Conservation (phyloP, 164 flowering plant genomes). For the Aristolochia fimbriata region DNA sequence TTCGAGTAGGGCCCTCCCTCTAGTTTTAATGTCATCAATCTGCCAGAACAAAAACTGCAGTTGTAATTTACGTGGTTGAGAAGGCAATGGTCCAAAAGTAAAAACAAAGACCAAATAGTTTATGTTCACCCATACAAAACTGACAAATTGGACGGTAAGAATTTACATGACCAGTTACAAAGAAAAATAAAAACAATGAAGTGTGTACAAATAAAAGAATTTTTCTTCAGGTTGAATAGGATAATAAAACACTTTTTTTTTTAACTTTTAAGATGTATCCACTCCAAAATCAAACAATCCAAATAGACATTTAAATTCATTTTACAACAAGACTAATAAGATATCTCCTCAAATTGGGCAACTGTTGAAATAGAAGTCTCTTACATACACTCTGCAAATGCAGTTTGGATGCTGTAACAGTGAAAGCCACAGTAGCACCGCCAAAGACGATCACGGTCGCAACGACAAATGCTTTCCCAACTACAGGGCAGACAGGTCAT, state of each 20-base stretch:
- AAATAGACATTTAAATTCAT: too few species aligned
- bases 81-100: neutral
- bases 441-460: conserved; percentile 77
- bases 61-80: neutral
- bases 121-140: too few species aligned
- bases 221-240: too few species aligned
- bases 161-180: neutral
- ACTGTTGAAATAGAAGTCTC: neutral
- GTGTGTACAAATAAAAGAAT: too few species aligned
- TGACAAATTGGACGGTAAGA: too few species aligned
- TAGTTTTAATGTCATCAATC: conserved; percentile 51
- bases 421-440: conserved; percentile 51
- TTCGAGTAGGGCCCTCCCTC: conserved; percentile 49
- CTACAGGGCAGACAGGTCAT: conserved; percentile 21
- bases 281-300: too few species aligned
- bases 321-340: too few species aligned
- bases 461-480: conserved; percentile 68
- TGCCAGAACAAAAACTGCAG: conserved; percentile 13
- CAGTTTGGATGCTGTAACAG: conserved; percentile 50
- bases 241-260: too few species aligned
- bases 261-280: too few species aligned
- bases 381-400: conserved; percentile 55
- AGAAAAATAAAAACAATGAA: too few species aligned
- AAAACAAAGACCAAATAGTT: too few species aligned
- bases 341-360: too few species aligned